Conservation (phyloP, 208 protist genomes). For the Herpetomonas tarakana region DNA sequence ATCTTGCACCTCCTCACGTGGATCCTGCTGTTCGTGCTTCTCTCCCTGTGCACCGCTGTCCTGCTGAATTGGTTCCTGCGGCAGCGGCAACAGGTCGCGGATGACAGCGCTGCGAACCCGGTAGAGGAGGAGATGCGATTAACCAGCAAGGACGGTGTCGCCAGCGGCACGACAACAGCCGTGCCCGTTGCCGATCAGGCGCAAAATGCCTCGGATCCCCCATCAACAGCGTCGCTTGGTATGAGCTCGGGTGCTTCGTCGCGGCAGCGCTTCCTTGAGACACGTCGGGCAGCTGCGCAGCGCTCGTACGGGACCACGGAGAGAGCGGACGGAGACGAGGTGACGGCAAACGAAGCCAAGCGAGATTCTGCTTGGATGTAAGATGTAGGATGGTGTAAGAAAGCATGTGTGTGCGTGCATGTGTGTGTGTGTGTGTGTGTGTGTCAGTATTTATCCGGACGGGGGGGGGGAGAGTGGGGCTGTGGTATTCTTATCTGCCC, state of each 20-base stretch:
- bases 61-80: conserved; percentile 51
- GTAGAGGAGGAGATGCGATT: conserved; percentile 21
- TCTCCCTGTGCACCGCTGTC: conserved; percentile 34
- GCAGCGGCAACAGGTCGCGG: conserved; percentile 17
- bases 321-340: background rate
- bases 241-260: conserved; percentile 42
- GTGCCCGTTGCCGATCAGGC: background rate
- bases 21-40: conserved; percentile 32
- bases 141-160: background rate
- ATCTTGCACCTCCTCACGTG: conserved; percentile 24
- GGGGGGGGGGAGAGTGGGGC: no score
- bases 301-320: conserved; percentile 22
- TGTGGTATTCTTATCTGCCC: conserved; percentile 6
- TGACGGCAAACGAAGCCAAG: no score
- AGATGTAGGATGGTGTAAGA: no score
- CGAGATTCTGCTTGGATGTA: no score
- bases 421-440: conserved; percentile 1
- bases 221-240: conserved; percentile 10
- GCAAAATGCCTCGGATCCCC: background rate
- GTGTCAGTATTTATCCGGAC: no score
- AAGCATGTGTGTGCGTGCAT: conserved; percentile 10
- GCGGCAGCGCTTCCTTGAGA: conserved; percentile 64
- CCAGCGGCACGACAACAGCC: conserved; percentile 2
- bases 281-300: conserved; percentile 35
- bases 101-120: conserved; percentile 4